Base-by-base conservation (phyloP, 164 flowering plant species). In the Umbilicus rupestris region DNA sequence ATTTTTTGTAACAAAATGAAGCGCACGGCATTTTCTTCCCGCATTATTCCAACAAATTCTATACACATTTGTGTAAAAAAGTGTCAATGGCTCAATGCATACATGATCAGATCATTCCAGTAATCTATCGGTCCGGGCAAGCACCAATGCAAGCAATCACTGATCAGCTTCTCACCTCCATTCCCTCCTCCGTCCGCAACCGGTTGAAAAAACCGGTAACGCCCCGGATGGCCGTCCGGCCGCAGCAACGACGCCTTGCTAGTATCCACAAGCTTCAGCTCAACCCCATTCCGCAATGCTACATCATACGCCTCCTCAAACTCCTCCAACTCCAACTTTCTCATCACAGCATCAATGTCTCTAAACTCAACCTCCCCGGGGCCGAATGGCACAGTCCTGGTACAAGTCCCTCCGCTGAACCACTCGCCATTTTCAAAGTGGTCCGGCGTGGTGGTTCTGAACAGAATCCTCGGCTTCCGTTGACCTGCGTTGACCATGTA, bases 361-460 rank as follows among this genome's bases (percentile, higher is more conserved):
- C 19, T 65, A 64, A 70, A 29, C 2, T 66, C 77, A 20, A 68
- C 65, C 73, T 79, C 77, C 14, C 83, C 80, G 12, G 71, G 77
- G 58, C 73, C 74, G 63, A 76, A 82, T 0, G 92, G 97, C 19
- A 62, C 72, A 2, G 68, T 82, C 62, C 90, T 77, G 30, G 76
- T 70, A 59, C 96, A 91, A 31, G 81, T 70, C 55, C 94, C 96
- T 55, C 94, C 92, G 7, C 81, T 74, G 66, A 82, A 78, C 96
- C 94, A 89, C 45, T 76, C 82, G 14, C 87, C 89, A 64, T 75
- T 71, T 75, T 85, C 89, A 68, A 81, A 85, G 62, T 85, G 89
- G 20, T 78, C 79, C 0, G 87, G 84, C 0, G 87, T 73, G 5
- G 77, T 73, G 9, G 89, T 85, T 68, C 85, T 76, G 4, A 83